phyloP scores from a whole-genome alignment of 148 eudicot species.

The Persicaria tinctoria region DNA sequence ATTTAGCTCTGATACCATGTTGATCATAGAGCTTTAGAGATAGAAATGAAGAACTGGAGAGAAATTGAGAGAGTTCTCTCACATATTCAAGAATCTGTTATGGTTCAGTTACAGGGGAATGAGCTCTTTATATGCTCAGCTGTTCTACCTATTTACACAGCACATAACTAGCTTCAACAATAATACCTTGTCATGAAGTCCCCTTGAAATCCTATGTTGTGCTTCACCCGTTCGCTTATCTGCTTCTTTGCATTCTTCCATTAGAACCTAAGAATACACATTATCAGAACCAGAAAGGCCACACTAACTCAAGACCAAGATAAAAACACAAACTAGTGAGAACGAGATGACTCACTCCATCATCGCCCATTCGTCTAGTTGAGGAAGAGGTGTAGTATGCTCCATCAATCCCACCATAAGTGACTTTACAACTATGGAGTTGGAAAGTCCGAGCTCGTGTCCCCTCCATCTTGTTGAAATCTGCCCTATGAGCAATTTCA shows the following conservation, averaged over 20 bases:
- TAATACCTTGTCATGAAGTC: conserved; percentile 75
- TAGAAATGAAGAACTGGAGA: no score
- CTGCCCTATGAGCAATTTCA: conserved; percentile 16
- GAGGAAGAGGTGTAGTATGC: conserved; percentile 59
- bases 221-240: conserved; percentile 78
- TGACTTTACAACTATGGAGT: conserved; percentile 49
- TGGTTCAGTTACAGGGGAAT: accelerated
- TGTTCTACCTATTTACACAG: no score
- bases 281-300: neutral
- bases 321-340: neutral
- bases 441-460: conserved; percentile 28
- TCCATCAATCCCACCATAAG: conserved; percentile 83
- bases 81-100: no score
- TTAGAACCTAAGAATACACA: conserved; percentile 32
- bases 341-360: conserved; percentile 46
- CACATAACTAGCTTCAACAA: no score
- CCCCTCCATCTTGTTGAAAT: conserved; percentile 21
- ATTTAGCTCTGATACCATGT: no score
- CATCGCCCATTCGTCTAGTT: conserved; percentile 47
- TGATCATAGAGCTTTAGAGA: no score
- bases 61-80: no score
- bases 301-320: neutral
- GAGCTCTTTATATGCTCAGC: no score
- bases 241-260: conserved; percentile 80
- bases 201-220: conserved; percentile 68